Base-by-base conservation (phyloP, 225 moss, liverwort and hornwort species). In the Climacium dendroides region DNA sequence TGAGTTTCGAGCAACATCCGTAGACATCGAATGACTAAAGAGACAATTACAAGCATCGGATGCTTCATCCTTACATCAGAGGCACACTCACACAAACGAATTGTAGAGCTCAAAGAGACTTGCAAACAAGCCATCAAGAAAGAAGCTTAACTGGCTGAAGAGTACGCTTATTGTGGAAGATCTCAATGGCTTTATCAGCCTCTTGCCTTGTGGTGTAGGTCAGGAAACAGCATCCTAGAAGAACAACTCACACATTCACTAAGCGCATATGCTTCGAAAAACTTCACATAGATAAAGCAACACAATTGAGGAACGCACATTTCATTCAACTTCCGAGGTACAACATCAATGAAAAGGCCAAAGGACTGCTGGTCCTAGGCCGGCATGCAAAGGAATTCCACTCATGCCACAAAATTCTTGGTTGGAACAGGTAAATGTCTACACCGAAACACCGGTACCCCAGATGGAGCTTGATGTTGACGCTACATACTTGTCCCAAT, bases 81-180 rank as follows among this genome's bases (percentile, higher is more conserved):
- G 34, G 71, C 4, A 83, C 34, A n/a, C 55, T 25, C 53, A 20
- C 37, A 60, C 53, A 64, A 73, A 67, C 75, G 17, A 55, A 50
- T 19, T 18, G 16, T 15, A 71, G 76, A 50, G 18, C 25, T 45
- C 35, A 48, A 62, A 72, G 45, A 77, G 41, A 82, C 6, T 47
- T 65, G 66, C 74, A 74, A 74, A 57, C 37, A 74, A 90, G n/a
- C 9, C 83, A 86, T 48, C 80, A 54, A 64, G 55, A 81, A 75
- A 89, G 81, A 78, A 85, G 67, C 90, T 86, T 90, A 88, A 97
- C 97, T 89, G 97, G 97, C 77, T 95, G 96, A 85, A 97, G 91
- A 80, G 97, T 96, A 59, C 96, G 96, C 61, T 96, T 97, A 91
- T 97, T 96, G 89, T 97, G 97, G 82, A 96, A 97, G 84, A 97